Evolutionary conservation across 495 filamentous ascomycete species (phyloP), one percentile per base, ranked within the genome.

Genomic region (Penicillium crystallinum): DNA sequence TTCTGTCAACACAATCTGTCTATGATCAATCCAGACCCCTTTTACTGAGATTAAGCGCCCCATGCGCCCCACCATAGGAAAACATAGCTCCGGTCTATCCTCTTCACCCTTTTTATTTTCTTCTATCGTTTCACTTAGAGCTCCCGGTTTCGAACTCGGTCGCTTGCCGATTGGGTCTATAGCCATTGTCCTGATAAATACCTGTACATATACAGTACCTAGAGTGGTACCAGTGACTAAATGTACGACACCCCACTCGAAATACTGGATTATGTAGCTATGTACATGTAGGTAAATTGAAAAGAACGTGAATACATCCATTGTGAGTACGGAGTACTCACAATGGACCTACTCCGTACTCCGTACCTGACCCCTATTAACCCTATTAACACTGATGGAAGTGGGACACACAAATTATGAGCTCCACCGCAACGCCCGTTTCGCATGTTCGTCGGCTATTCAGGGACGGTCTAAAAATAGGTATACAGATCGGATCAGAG

Each of bases 11-110:
- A 2, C 34, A 15, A 36, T 27, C 23, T 27, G 7, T 27, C 23
- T 27, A 27, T 7, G 18, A 25, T 25, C 43, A 34, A 34, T 46
- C 43, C 44, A 46, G 44, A 35, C 44, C 44, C 44, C 44, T 25
- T 35, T 46, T 35, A 21, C 18, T 17, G 7, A 4, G 21, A 22
- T 25, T 9, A 23, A 41, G 38, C 38, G 29, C 29, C 29, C 23
- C 40, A 27, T 38, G 10, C 14, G 39, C 21, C 47, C 36, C 36
- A 41, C 47, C 25, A 41, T 1, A 22, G 14, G 5, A 17, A 15
- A 40, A 27, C 23, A 27, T 27, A 49, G 46, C 46, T 49, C 46
- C 42, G 42, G 29, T 46, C 38, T 4, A 31, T 40, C 36, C 46
- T 39, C 35, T 40, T 49, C 19, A 30, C 17, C 34, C 47, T 31